Evolutionary conservation across 352 stramenopile species (phyloP).

Genomic region (Phytopythium cucurbitacearum): DNA sequence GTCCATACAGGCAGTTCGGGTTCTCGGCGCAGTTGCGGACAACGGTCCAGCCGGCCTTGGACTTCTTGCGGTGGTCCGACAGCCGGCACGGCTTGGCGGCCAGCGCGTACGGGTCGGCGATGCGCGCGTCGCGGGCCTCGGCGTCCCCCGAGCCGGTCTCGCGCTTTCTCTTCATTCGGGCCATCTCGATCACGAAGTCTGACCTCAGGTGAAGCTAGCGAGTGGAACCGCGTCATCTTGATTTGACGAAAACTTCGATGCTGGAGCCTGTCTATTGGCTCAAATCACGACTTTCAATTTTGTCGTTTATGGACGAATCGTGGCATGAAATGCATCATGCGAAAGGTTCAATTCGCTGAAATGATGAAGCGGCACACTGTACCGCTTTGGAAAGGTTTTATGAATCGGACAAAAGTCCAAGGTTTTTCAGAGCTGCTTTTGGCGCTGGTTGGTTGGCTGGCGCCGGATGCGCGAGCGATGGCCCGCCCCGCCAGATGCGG

Average conservation of each 20-base stretch:
- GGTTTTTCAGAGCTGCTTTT: not conserved
- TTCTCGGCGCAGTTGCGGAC: conserved; percentile 76
- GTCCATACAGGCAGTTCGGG: conserved; percentile 82
- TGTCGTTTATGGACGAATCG: too few species aligned
- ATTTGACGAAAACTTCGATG: too few species aligned
- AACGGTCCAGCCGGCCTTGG: conserved; percentile 15
- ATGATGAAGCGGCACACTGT: not conserved
- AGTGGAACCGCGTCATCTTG: too few species aligned
- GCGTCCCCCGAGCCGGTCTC: conserved; percentile 13
- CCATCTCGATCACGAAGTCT: conserved; percentile 2
- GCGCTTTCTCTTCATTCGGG: conserved; percentile 51
- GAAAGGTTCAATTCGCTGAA: too few species aligned
- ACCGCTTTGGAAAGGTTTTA: conserved; percentile 1
- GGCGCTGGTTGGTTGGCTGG: conserved; percentile 15
- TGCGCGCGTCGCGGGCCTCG: conserved; percentile 23
- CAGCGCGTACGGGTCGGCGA: conserved; percentile 59
- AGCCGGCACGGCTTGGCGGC: conserved; percentile 37
- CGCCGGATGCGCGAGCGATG: conserved; percentile 6
- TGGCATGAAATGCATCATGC: too few species aligned
- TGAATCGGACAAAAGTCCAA: not conserved
- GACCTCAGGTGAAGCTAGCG: too few species aligned
- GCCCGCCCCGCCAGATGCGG: too few species aligned
- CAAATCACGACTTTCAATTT: not conserved
- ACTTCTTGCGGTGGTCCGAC: conserved; percentile 56
- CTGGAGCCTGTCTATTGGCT: not conserved